Conservation (phyloP, 1,284 basidiomycete genomes). For the Papiliotrema nemorosa region DNA sequence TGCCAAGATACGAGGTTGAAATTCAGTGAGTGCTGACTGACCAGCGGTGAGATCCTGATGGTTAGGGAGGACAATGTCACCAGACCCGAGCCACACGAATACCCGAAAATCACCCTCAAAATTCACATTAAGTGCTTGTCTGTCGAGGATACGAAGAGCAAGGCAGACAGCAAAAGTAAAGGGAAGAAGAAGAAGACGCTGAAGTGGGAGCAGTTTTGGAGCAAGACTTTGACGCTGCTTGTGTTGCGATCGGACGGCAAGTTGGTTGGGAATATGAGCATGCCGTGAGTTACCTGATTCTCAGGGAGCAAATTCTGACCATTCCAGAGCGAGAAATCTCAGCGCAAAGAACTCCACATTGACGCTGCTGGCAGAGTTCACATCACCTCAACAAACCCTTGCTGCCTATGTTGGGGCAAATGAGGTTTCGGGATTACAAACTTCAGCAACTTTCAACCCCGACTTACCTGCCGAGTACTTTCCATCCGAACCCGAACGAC, state of each 20-base stretch:
- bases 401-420: constrained; percentile 18
- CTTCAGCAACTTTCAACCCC: background rate
- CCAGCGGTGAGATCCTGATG: background rate
- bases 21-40: constrained; percentile 10
- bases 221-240: background rate
- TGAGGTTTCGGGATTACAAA: background rate
- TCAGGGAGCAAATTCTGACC: background rate
- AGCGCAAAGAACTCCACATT: constrained; percentile 11
- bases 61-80: background rate
- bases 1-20: constrained; percentile 22
- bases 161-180: background rate
- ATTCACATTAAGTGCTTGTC: background rate
- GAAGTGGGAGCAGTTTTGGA: background rate
- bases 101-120: background rate
- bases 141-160: background rate
- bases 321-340: constrained; percentile 20
- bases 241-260: constrained; percentile 3
- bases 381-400: constrained; percentile 15
- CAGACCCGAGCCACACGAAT: background rate
- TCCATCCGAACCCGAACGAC: background rate
- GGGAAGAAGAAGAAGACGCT: background rate
- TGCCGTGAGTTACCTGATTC: constrained; percentile 11
- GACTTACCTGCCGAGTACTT: background rate
- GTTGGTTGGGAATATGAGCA: background rate
- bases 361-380: constrained; percentile 15